These are phyloP conservation scores for Leptoxyphium fumago DNA, from an alignment of 2,329 filamentous ascomycete genomes.

Conservation along the genomic window DNA sequence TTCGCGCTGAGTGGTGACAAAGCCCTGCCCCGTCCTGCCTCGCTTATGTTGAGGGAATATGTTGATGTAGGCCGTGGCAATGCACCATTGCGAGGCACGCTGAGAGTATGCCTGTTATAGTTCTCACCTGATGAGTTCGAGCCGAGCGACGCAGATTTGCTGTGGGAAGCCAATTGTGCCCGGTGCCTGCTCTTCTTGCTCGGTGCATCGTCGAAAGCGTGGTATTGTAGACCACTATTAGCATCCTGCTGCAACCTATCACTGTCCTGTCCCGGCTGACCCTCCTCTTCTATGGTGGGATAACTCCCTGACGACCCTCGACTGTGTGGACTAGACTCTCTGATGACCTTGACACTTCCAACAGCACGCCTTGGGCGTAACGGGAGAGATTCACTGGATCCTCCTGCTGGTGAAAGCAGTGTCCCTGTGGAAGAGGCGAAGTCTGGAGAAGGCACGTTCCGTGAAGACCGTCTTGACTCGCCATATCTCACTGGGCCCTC, in stretches of 20 bases:
- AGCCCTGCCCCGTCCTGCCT: conserved; percentile 46
- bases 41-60: conserved; percentile 55
- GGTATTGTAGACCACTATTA: conserved; percentile 32
- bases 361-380: background rate
- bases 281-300: conserved; percentile 14
- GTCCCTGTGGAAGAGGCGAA: conserved; percentile 2
- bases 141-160: conserved; percentile 14
- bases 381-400: background rate
- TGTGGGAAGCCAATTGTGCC: conserved; percentile 16
- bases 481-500: conserved; percentile 3
- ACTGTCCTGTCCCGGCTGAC: conserved; percentile 10
- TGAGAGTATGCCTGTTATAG: conserved; percentile 7
- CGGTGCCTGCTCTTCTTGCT: conserved; percentile 10
- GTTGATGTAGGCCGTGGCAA: conserved; percentile 55
- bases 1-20: conserved; percentile 37
- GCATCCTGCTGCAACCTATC: conserved; percentile 24
- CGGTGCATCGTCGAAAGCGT: conserved; percentile 26
- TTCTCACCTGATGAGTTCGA: conserved; percentile 16
- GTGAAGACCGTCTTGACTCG: conserved; percentile 7
- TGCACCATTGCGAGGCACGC: conserved; percentile 29
- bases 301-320: conserved; percentile 8
- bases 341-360: background rate
- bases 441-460: conserved; percentile 11
- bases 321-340: conserved; percentile 4
- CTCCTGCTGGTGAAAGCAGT: background rate